phyloP scores from a whole-genome alignment of 306 rosid species.

The Dicorynia guianensis region DNA sequence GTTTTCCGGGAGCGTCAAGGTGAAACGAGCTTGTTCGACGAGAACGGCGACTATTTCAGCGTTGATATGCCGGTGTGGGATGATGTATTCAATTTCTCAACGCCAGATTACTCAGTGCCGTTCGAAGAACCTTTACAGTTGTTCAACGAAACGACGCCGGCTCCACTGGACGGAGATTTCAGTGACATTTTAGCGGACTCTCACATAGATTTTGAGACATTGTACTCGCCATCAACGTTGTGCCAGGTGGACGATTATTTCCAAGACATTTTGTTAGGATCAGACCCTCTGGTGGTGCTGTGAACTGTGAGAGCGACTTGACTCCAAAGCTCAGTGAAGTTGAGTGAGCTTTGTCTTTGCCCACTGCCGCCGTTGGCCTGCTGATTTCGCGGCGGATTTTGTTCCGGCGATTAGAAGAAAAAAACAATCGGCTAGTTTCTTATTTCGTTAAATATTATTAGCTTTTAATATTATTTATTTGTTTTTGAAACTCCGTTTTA shows the following conservation, averaged over 20 bases:
- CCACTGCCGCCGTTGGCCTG: constrained; percentile 46
- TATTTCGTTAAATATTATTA: neutral
- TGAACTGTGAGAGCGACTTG: constrained; percentile 37
- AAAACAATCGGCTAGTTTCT: neutral
- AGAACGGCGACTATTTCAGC: constrained; percentile 44
- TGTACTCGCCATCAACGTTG: constrained; percentile 37
- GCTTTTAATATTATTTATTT: constrained; percentile 29
- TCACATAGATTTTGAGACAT: constrained; percentile 46
- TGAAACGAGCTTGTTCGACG: constrained; percentile 44
- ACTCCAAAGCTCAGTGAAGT: too few species aligned
- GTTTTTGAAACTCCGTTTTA: constrained; percentile 40
- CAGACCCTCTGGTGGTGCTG: constrained; percentile 78
- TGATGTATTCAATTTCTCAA: constrained; percentile 55
- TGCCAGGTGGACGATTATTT: constrained; percentile 78
- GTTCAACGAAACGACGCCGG: constrained; percentile 45
- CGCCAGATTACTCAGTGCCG: constrained; percentile 43
- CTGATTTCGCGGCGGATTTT: constrained; percentile 61
- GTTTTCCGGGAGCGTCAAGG: constrained; percentile 46
- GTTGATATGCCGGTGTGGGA: constrained; percentile 54
- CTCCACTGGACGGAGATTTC: constrained; percentile 44
- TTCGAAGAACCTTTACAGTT: constrained; percentile 48
- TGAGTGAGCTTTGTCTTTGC: neutral
- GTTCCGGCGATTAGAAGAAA: constrained; percentile 39
- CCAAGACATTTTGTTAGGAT: constrained; percentile 71
- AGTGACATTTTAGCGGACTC: constrained; percentile 52